Percentiles rank a stretch among this genome's conserved stretches.
Evolutionary conservation across 768 basidiomycete species (phyloP).

Genomic region (Chalciporus chontae): DNA sequence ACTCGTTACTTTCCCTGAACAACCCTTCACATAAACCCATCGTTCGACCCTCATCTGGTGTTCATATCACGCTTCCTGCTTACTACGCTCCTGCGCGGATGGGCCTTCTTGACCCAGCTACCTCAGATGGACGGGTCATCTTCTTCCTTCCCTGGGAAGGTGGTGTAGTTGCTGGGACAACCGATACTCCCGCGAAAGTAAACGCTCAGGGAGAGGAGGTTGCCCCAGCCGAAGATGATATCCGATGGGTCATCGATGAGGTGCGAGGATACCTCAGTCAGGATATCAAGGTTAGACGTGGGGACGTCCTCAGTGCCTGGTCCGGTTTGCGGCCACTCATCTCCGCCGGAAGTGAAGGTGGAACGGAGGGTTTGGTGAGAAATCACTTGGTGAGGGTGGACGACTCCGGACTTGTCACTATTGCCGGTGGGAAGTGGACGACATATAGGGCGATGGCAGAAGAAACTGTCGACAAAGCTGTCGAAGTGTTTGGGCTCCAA

Average conservation of each 20-base stretch:
- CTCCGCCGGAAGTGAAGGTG: slow-evolving; percentile 66
- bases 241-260: slow-evolving; percentile 95
- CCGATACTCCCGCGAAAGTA: slow-evolving; percentile 77
- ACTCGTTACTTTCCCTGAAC: slow-evolving; percentile 80
- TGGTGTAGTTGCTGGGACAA: slow-evolving; percentile 95
- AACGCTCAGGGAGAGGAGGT: slow-evolving; percentile 57
- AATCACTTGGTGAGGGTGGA: slow-evolving; percentile 90
- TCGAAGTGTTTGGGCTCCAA: slow-evolving; percentile 71
- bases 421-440: slow-evolving; percentile 99
- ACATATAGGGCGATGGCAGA: slow-evolving; percentile 96
- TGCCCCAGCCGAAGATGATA: slow-evolving; percentile 86
- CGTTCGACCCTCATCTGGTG: slow-evolving; percentile 88
- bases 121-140: slow-evolving; percentile 95
- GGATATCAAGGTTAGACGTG: slow-evolving; percentile 91
- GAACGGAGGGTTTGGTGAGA: slow-evolving; percentile 85
- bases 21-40: slow-evolving; percentile 76
- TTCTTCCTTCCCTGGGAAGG: slow-evolving; percentile 99
- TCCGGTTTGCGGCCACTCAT: slow-evolving; percentile 89
- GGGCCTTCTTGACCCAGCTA: slow-evolving; percentile 93
- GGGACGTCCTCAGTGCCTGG: slow-evolving; percentile 96
- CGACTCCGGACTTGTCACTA: slow-evolving; percentile 80
- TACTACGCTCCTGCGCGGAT: slow-evolving; percentile 95
- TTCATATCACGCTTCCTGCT: slow-evolving; percentile 95
- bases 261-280: slow-evolving; percentile 84
- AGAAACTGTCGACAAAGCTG: slow-evolving; percentile 87